Percentiles rank a stretch among this genome's conserved stretches.
Evolutionary conservation across 306 rosid species (phyloP).

Genomic region (Vachellia collinsii): DNA sequence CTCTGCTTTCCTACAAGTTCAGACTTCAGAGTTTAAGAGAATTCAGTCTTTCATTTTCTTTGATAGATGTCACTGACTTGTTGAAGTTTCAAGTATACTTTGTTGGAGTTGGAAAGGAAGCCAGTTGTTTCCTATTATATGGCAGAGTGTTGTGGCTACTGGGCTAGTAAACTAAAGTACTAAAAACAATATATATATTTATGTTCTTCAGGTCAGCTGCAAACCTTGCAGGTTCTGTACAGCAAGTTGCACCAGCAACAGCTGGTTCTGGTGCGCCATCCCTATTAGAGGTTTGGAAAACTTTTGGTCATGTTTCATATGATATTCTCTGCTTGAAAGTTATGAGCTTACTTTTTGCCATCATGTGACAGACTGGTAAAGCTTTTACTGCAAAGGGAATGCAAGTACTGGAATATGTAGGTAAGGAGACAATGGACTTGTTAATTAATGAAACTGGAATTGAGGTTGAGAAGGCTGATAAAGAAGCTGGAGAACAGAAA

Average conservation of each 20-base stretch:
- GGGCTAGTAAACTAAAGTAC: slow-evolving; percentile 1
- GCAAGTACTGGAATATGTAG: slow-evolving; percentile 93
- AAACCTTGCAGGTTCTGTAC: slow-evolving; percentile 67
- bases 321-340: slow-evolving; percentile 23
- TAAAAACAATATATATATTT: slow-evolving; percentile 13
- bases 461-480: slow-evolving; percentile 70
- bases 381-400: slow-evolving; percentile 96
- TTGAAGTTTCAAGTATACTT: slow-evolving; percentile 17
- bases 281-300: slow-evolving; percentile 76
- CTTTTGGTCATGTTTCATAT: slow-evolving; percentile 6
- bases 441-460: slow-evolving; percentile 92
- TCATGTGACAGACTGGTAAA: slow-evolving; percentile 74
- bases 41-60: slow-evolving; percentile 20
- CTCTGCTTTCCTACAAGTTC: slow-evolving; percentile 18
- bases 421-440: slow-evolving; percentile 94
- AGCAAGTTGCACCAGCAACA: slow-evolving; percentile 58
- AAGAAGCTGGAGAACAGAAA: slow-evolving; percentile 48
- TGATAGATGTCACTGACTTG: neutral
- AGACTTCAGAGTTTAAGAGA: slow-evolving; percentile 16
- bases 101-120: slow-evolving; percentile 4
- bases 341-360: slow-evolving; percentile 41
- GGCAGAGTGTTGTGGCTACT: neutral
- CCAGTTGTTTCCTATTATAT: slow-evolving; percentile 3
- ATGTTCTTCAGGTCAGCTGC: slow-evolving; percentile 82
- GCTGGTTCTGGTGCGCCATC: slow-evolving; percentile 73